Conservation (phyloP, 345 rosid genomes). For the Citrus trifoliata region DNA sequence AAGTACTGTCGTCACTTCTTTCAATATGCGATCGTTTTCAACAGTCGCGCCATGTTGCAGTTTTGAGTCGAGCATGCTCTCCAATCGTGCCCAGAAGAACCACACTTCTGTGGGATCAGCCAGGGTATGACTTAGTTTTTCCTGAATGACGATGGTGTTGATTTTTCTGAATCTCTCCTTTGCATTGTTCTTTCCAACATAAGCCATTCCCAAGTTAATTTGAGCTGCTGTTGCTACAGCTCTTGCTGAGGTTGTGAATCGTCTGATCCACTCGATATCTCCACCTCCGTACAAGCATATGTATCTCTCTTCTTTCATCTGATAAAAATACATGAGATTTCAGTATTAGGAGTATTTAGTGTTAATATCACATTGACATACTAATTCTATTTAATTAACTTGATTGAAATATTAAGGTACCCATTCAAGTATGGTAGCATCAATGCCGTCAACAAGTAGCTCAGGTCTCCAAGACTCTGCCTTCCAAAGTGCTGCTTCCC, state of each 20-base stretch:
- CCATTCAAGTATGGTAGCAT: conserved; percentile 21
- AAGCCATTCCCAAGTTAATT: conserved; percentile 23
- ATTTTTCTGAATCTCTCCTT: conserved; percentile 13
- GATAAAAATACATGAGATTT: background rate
- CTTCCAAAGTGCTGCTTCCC: conserved; percentile 31
- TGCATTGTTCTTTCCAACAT: conserved; percentile 34
- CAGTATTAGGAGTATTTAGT: background rate
- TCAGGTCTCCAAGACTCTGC: conserved; percentile 27
- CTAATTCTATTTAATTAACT: background rate
- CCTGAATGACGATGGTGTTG: background rate
- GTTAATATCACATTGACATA: background rate
- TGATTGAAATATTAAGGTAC: conserved; percentile 15
- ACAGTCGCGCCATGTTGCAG: conserved; percentile 17
- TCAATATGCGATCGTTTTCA: conserved; percentile 25
- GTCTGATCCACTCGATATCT: conserved; percentile 32
- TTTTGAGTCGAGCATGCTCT: conserved; percentile 38
- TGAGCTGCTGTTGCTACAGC: conserved; percentile 7
- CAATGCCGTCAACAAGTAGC: conserved; percentile 27
- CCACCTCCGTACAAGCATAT: conserved; percentile 40
- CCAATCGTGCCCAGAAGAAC: conserved; percentile 40
- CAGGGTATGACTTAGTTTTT: conserved; percentile 22
- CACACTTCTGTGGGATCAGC: conserved; percentile 2
- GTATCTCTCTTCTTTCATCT: conserved; percentile 16
- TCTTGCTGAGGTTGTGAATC: conserved; percentile 23
- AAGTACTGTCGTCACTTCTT: conserved; percentile 30